Percentiles rank a stretch among this genome's conserved stretches.
These are phyloP conservation scores for Fabrea salina DNA, from an alignment of 169 alveolate species.

Conservation along the genomic window DNA sequence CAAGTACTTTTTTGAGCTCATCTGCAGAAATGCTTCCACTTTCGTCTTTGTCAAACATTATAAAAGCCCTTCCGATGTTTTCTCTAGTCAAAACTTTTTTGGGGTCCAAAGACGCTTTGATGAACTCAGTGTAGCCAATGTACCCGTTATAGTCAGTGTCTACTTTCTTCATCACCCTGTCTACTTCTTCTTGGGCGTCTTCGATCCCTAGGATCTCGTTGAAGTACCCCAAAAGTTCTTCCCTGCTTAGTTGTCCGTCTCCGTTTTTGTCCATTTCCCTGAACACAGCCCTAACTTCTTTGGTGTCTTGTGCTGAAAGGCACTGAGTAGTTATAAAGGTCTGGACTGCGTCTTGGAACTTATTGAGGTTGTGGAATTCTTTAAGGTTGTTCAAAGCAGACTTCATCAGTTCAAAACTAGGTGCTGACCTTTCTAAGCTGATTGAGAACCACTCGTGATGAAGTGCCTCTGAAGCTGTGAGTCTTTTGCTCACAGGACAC, in stretches of 20 bases:
- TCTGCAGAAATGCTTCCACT: slow-evolving; percentile 66
- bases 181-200: slow-evolving; percentile 68
- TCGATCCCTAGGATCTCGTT: slow-evolving; percentile 47
- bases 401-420: slow-evolving; percentile 28
- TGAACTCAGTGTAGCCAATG: slow-evolving; percentile 77
- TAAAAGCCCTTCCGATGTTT: slow-evolving; percentile 67
- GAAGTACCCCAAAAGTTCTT: slow-evolving; percentile 57
- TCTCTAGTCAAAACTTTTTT: slow-evolving; percentile 54
- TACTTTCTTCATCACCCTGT: slow-evolving; percentile 68
- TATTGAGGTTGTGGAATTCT: slow-evolving; percentile 39
- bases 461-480: slow-evolving; percentile 57
- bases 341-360: slow-evolving; percentile 60
- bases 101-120: slow-evolving; percentile 64
- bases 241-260: slow-evolving; percentile 72
- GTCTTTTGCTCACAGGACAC: slow-evolving; percentile 42
- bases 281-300: slow-evolving; percentile 53
- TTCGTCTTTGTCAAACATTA: slow-evolving; percentile 74
- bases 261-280: slow-evolving; percentile 60
- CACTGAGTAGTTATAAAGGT: slow-evolving; percentile 62
- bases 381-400: slow-evolving; percentile 39
- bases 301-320: slow-evolving; percentile 46
- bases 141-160: slow-evolving; percentile 80
- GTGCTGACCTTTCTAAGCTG: slow-evolving; percentile 17
- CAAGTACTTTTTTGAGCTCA: slow-evolving; percentile 64
- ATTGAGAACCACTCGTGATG: slow-evolving; percentile 59